These are phyloP conservation scores for Peterozyma toletana DNA, from an alignment of 805 yeast genomes.

Conservation along the genomic window DNA sequence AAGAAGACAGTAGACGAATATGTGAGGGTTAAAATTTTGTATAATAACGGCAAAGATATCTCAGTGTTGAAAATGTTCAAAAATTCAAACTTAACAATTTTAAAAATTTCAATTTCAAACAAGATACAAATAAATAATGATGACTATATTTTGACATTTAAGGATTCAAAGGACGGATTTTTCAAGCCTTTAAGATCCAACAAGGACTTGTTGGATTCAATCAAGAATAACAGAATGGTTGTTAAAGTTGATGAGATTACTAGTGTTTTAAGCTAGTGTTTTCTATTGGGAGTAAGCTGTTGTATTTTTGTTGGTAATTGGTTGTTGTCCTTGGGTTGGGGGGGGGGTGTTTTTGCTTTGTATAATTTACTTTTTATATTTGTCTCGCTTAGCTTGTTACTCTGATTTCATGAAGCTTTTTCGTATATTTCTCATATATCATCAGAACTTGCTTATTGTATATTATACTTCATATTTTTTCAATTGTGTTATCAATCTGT, in stretches of 20 bases:
- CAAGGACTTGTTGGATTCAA: constrained; percentile 11
- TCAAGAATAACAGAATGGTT: constrained; percentile 9
- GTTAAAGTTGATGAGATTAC: constrained; percentile 9
- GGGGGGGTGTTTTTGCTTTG: too few relatives aligned
- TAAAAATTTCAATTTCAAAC: constrained; percentile 8
- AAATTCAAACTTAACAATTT: constrained; percentile 10
- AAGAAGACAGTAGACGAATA: constrained; percentile 1
- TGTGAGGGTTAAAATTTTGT: constrained; percentile 10
- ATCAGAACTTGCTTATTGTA: too few relatives aligned
- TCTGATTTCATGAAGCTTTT: too few relatives aligned
- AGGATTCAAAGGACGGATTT: constrained; percentile 10
- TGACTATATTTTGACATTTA: constrained; percentile 11
- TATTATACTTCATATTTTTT: too few relatives aligned
- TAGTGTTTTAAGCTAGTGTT: not conserved
- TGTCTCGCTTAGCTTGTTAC: too few relatives aligned
- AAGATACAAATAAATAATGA: constrained; percentile 4
- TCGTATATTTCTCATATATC: too few relatives aligned
- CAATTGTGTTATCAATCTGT: too few relatives aligned
- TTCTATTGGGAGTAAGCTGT: too few relatives aligned
- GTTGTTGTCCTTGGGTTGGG: too few relatives aligned
- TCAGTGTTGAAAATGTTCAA: constrained; percentile 9
- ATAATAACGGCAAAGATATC: constrained; percentile 12
- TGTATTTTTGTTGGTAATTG: too few relatives aligned
- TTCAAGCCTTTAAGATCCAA: constrained; percentile 13
- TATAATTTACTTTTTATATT: too few relatives aligned